phyloP scores from a whole-genome alignment of 202 grass and related monocot species.

The Brachypodium distachyon region DNA sequence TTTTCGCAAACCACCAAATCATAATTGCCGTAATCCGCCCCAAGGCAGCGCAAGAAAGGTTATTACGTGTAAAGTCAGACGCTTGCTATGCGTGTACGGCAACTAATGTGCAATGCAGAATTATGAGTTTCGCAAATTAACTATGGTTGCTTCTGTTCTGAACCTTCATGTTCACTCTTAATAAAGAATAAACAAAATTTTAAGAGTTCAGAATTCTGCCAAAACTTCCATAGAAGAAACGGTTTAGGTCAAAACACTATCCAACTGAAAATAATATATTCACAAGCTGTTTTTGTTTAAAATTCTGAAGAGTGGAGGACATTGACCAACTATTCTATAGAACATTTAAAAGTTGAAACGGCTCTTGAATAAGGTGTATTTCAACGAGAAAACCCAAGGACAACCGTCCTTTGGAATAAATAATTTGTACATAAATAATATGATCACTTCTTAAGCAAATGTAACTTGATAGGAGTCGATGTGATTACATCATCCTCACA shows the following conservation, averaged over 20 bases:
- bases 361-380: background rate
- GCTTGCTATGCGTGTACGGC: constrained; percentile 38
- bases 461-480: background rate
- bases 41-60: background rate
- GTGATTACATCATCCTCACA: background rate
- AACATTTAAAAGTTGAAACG: background rate
- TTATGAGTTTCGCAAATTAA: background rate
- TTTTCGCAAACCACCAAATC: constrained; percentile 27
- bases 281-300: background rate
- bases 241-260: background rate
- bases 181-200: background rate
- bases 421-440: background rate
- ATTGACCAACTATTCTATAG: background rate
- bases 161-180: background rate
- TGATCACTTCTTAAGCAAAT: background rate
- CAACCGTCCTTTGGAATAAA: background rate
- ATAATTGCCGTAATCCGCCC: constrained; percentile 29
- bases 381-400: background rate
- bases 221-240: background rate
- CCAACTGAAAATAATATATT: background rate
- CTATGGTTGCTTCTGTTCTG: background rate
- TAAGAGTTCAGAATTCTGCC: background rate
- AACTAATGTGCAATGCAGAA: background rate
- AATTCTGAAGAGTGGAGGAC: background rate
- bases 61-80: background rate